phyloP scores from a whole-genome alignment of 2,329 filamentous ascomycete species.

The Diplodia seriata region DNA sequence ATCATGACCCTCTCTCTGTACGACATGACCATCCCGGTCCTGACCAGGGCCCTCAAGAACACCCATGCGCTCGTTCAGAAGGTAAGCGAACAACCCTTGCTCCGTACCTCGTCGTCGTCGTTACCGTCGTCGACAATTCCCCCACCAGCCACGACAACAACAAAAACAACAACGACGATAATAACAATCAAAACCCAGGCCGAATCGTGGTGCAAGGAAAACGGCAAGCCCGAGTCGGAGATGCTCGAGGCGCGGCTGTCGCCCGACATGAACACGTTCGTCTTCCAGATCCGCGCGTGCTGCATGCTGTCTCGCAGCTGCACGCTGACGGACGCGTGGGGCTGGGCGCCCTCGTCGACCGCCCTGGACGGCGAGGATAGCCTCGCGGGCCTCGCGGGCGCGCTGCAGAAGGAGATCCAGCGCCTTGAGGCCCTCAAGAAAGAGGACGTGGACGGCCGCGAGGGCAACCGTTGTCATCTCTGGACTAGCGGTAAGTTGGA shows the following conservation, averaged over 20 bases:
- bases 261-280: conserved; percentile 58
- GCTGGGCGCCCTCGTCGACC: neutral
- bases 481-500: conserved; percentile 57
- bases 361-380: neutral
- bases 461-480: conserved; percentile 36
- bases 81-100: neutral
- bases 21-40: neutral
- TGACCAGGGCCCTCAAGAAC: neutral
- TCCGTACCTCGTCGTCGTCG: too few species aligned
- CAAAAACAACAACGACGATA: too few species aligned
- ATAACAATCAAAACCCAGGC: too few species aligned
- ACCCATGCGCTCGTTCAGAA: neutral
- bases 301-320: neutral
- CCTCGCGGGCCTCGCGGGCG: neutral
- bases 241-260: conserved; percentile 52
- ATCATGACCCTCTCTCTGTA: neutral
- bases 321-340: neutral
- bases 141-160: too few species aligned
- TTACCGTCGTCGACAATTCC: too few species aligned
- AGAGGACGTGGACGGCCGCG: neutral
- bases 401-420: neutral
- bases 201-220: conserved; percentile 46
- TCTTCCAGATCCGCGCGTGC: conserved; percentile 54
- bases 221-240: conserved; percentile 46
- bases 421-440: neutral